Conservation (phyloP, 2,329 filamentous ascomycete genomes). For the Monosporascus ibericus region DNA sequence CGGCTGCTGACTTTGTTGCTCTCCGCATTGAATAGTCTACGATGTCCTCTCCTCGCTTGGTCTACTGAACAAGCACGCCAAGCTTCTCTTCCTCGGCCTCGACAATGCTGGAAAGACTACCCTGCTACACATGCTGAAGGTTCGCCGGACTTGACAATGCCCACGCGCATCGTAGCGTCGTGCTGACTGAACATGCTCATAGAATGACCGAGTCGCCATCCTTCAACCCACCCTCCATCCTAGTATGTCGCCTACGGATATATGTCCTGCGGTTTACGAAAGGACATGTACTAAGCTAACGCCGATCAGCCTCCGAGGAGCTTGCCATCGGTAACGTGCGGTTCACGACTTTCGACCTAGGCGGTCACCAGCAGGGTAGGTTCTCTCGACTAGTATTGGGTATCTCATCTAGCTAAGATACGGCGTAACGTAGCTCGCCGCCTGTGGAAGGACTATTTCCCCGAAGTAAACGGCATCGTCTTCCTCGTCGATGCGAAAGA, state of each 20-base stretch:
- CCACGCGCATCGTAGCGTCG: conserved; percentile 2
- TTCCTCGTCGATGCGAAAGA: conserved; percentile 98
- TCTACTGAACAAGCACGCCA: conserved; percentile 91
- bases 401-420: conserved; percentile 4
- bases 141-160: conserved; percentile 34
- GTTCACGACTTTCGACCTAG: conserved; percentile 91
- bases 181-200: conserved; percentile 8
- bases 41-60: conserved; percentile 83
- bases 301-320: conserved; percentile 70
- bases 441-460: conserved; percentile 96
- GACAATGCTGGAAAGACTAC: conserved; percentile 96
- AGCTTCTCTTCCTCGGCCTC: conserved; percentile 87
- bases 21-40: conserved; percentile 56
- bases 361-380: conserved; percentile 85
- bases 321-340: conserved; percentile 88
- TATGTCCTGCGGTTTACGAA: conserved; percentile 2
- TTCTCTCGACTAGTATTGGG: conserved; percentile 4
- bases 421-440: conserved; percentile 60
- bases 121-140: conserved; percentile 91
- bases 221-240: conserved; percentile 88
- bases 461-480: conserved; percentile 91
- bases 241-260: conserved; percentile 49
- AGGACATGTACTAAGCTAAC: conserved; percentile 19
- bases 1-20: conserved; percentile 17
- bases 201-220: conserved; percentile 91